Conservation (phyloP, 140 eudicot species). For the Cichorium intybus region DNA sequence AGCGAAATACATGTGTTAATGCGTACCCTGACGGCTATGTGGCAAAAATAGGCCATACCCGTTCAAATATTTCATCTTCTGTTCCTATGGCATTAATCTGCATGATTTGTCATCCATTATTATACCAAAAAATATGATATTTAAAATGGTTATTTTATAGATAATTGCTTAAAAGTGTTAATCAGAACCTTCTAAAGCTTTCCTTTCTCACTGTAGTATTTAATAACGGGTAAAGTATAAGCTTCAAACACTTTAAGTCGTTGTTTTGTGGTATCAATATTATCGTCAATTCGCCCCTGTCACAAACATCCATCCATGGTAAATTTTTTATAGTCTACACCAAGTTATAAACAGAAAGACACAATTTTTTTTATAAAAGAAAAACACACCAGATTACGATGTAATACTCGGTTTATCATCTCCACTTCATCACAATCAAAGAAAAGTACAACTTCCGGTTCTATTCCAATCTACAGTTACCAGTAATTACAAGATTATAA, state of each 20-base stretch:
- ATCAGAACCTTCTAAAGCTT: constrained; percentile 83
- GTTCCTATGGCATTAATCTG: constrained; percentile 90
- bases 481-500: too few relatives aligned
- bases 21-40: constrained; percentile 46
- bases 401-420: constrained; percentile 83
- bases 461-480: constrained; percentile 80
- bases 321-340: neutral
- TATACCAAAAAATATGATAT: too few relatives aligned
- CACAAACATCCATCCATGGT: neutral
- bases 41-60: constrained; percentile 62
- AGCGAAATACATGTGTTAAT: too few relatives aligned
- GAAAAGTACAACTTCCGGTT: constrained; percentile 80
- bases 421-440: too few relatives aligned
- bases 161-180: too few relatives aligned
- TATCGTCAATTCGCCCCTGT: constrained; percentile 94
- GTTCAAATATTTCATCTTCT: constrained; percentile 76
- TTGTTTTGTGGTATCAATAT: constrained; percentile 75
- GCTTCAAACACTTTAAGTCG: constrained; percentile 74
- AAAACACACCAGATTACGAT: constrained; percentile 70
- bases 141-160: too few relatives aligned
- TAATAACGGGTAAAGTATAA: constrained; percentile 75
- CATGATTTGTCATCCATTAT: too few relatives aligned
- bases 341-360: too few relatives aligned
- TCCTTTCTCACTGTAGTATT: constrained; percentile 68
- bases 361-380: too few relatives aligned